Evolutionary conservation across 2,329 filamentous ascomycete species (phyloP).

Genomic region (Nectriaceae sp.): DNA sequence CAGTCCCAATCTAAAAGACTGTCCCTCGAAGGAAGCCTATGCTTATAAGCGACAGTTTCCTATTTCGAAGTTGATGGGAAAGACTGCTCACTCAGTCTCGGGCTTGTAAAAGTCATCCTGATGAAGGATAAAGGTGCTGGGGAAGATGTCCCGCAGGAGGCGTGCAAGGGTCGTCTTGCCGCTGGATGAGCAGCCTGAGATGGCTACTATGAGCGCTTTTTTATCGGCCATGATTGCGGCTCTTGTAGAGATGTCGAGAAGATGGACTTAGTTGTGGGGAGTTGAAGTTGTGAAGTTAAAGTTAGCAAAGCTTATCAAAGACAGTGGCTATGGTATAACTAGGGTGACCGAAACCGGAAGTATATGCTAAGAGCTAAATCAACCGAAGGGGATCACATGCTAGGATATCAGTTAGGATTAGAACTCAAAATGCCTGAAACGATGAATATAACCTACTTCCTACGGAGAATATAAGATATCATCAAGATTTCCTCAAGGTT

Average conservation of each 20-base stretch:
- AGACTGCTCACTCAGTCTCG: conserved; percentile 64
- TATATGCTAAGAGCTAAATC: too few species aligned
- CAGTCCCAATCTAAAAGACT: conserved; percentile 91
- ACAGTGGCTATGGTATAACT: neutral
- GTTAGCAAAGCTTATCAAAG: neutral
- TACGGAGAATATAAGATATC: too few species aligned
- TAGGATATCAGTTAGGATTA: too few species aligned
- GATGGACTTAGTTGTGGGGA: neutral
- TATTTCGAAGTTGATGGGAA: neutral
- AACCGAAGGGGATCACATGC: too few species aligned
- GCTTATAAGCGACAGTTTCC: neutral
- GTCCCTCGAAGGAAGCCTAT: conserved; percentile 53
- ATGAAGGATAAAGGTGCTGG: conserved; percentile 79
- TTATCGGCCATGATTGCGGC: conserved; percentile 36
- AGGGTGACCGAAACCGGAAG: too few species aligned
- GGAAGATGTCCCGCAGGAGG: conserved; percentile 80
- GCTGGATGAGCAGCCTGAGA: conserved; percentile 88
- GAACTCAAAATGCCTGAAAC: too few species aligned
- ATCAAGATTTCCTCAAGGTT: too few species aligned
- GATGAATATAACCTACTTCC: too few species aligned
- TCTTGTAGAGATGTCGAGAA: neutral
- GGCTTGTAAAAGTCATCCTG: conserved; percentile 94
- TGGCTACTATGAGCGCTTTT: conserved; percentile 68
- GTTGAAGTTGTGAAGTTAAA: neutral
- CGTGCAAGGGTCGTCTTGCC: conserved; percentile 94